Evolutionary conservation across 306 rosid species (phyloP), one percentile per base, ranked within the genome.

Genomic region (Citrullus amarus): DNA sequence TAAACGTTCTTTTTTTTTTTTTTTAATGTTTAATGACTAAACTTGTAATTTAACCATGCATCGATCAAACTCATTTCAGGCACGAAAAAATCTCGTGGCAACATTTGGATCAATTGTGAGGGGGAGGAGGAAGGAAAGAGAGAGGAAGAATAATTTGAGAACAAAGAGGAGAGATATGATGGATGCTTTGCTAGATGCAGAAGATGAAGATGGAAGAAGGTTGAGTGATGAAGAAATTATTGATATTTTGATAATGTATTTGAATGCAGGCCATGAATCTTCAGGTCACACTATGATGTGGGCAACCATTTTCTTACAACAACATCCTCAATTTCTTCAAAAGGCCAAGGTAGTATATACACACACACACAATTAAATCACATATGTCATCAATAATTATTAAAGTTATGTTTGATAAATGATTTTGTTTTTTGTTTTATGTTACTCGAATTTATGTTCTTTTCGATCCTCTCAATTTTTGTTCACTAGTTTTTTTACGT

Each of bases 221-320:
- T 72, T 94, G 75, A 41, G 67, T 2, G 91, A 94, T 74, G 95
- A 87, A 18, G 91, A 87, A 22, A 87, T 94, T 43, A 92, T 94
- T 58, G 97, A 94, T 80, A 67, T 92, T 50, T 80, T 94, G 86
- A 15, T 94, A 43, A 94, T 94, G 98, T 94, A 94, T 84, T 82
- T 94, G 84, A 94, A 94, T 63, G 98, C 97, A 0, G 98, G 98
- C 44, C 98, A 94, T 79, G 98, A 94, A 55, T 94, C 98, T 81
- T 94, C 97, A 0, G 98, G 96, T 6, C 98, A 94, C 75, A 94
- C 81, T 15, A 88, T 92, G 3, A 92, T 94, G 98, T 94, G 98
- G 98, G 86, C 97, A 4, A 69, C 85, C 22, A 36, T 77, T 77
- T 89, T 83, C 62, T 84, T 94, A 5, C 86, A 90, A 61, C 62